A percentile compares a stretch with the other conserved stretches of the same genome.
These are phyloP conservation scores for Alloteropsis semialata DNA, from an alignment of 176 grass and related monocot species.

Conservation along the genomic window DNA sequence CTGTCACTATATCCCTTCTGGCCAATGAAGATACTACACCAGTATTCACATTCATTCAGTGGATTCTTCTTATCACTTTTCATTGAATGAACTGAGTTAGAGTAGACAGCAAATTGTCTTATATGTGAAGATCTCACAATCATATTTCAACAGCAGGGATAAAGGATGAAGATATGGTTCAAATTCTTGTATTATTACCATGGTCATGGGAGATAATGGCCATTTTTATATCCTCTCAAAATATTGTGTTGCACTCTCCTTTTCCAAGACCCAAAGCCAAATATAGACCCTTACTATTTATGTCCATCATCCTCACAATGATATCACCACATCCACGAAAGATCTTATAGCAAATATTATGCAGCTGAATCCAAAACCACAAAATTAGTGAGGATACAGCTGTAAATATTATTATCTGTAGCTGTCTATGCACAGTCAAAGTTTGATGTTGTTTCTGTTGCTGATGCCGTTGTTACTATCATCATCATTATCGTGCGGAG, in stretches of 20 bases:
- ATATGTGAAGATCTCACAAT: not conserved
- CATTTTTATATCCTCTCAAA: not conserved
- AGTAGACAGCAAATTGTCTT: slow-evolving; percentile 12
- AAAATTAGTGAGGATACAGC: slow-evolving; percentile 14
- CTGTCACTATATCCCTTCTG: not conserved
- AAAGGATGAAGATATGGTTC: slow-evolving; percentile 20
- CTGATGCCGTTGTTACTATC: not conserved
- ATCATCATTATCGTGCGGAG: not conserved
- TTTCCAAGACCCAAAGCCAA: not conserved
- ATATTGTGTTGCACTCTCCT: not conserved
- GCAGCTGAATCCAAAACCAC: not conserved
- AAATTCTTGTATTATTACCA: slow-evolving; percentile 2
- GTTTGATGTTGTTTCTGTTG: not conserved
- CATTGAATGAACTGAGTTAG: not conserved
- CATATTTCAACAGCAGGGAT: not conserved
- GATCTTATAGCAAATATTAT: not conserved
- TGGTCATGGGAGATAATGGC: not conserved
- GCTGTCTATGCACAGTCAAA: not conserved
- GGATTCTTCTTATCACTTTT: not conserved
- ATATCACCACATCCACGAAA: not conserved
- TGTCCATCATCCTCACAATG: not conserved
- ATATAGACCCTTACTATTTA: not conserved
- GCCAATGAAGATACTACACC: not conserved
- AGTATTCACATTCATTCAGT: not conserved
- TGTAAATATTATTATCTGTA: slow-evolving; percentile 3